These are phyloP conservation scores for Komagataella pseudopastoris DNA, from an alignment of 805 yeast species.

Conservation along the genomic window DNA sequence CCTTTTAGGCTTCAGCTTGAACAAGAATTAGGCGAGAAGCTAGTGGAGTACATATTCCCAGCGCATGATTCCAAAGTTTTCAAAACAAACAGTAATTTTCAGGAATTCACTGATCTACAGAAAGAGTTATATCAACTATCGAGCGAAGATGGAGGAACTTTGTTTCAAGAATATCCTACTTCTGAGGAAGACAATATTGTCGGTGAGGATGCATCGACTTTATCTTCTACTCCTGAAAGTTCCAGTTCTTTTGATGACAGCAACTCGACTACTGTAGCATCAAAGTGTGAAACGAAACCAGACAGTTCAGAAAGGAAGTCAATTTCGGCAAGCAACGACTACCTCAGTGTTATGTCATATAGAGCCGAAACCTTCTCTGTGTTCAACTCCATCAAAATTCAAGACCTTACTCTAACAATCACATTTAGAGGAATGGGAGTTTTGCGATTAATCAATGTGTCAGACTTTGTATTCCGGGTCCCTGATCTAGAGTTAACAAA, in stretches of 20 bases:
- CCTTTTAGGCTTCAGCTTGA: slow-evolving; percentile 70
- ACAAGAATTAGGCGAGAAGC: slow-evolving; percentile 46
- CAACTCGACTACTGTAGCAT: background rate
- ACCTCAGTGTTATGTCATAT: slow-evolving; percentile 47
- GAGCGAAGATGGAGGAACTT: background rate
- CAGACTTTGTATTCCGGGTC: slow-evolving; percentile 50
- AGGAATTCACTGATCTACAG: background rate
- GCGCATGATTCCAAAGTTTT: background rate
- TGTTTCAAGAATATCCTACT: background rate
- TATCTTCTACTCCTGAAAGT: background rate
- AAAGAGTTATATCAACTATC: background rate
- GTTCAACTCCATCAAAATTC: slow-evolving; percentile 42
- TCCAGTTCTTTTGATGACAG: background rate
- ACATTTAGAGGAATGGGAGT: slow-evolving; percentile 70
- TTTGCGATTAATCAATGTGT: slow-evolving; percentile 60
- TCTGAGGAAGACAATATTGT: background rate
- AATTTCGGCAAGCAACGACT: slow-evolving; percentile 1
- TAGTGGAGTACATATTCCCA: slow-evolving; percentile 66
- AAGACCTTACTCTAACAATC: slow-evolving; percentile 40
- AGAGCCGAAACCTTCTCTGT: slow-evolving; percentile 67
- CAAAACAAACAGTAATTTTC: background rate
- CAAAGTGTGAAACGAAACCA: background rate
- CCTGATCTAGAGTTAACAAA: slow-evolving; percentile 49
- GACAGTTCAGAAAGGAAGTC: slow-evolving; percentile 2
- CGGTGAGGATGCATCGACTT: background rate